A percentile compares a stretch with the other conserved stretches of the same genome.
phyloP scores from a whole-genome alignment of 225 moss, liverwort and hornwort genomes.

The Rhytidiadelphus loreus region DNA sequence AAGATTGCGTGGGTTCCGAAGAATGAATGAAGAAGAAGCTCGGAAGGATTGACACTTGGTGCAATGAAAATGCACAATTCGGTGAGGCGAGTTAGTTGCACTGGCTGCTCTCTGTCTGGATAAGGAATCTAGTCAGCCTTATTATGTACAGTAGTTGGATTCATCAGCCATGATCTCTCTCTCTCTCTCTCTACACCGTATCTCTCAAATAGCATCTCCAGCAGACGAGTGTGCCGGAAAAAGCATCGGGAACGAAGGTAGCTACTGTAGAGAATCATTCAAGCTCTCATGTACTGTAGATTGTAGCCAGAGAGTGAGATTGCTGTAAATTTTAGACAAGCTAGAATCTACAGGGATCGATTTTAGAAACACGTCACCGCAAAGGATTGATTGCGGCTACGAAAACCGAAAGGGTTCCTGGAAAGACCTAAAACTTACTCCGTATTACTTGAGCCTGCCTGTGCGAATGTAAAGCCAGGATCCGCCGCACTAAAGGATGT shows the following conservation, averaged over 20 bases:
- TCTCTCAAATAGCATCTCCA: background rate
- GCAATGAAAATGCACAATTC: background rate
- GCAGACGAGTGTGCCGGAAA: background rate
- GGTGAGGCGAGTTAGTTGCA: background rate
- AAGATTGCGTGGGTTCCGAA: background rate
- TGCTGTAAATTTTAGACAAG: background rate
- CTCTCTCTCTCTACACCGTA: background rate
- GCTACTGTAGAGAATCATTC: background rate
- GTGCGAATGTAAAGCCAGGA: background rate
- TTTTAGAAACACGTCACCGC: background rate
- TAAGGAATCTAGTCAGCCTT: background rate
- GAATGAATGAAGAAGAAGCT: background rate
- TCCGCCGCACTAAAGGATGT: background rate
- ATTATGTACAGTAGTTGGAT: too few relatives aligned
- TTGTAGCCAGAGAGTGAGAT: too few relatives aligned
- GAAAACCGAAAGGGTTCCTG: background rate
- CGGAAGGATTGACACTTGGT: background rate
- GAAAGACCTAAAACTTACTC: too few relatives aligned
- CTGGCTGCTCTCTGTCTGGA: background rate
- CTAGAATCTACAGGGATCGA: too few relatives aligned
- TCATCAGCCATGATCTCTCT: background rate
- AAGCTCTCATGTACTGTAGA: background rate
- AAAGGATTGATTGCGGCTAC: background rate
- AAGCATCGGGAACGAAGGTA: background rate
- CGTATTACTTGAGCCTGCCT: background rate